Evolutionary conservation across 2,329 filamentous ascomycete genomes (phyloP).

Genomic region (Hymenotorrendiella dingleyae): DNA sequence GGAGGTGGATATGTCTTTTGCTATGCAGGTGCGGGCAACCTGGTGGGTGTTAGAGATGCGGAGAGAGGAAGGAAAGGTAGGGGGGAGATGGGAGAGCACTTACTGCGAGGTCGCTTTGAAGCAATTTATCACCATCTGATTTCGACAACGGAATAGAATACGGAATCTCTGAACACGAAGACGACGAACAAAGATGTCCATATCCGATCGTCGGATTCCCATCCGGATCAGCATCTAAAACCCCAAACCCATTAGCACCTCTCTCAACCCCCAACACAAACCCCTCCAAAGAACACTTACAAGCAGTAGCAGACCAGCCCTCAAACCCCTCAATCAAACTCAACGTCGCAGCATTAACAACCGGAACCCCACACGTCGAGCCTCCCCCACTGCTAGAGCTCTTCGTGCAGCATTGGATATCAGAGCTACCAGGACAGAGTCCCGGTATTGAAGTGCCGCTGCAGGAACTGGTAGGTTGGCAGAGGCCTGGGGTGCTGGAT

Average conservation of each 20-base stretch:
- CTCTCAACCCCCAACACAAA: neutral
- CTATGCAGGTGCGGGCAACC: constrained; percentile 36
- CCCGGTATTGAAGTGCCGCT: constrained; percentile 3
- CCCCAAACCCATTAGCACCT: neutral
- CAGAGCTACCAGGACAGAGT: constrained; percentile 14
- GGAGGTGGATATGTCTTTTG: constrained; percentile 29
- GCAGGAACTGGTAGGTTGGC: neutral
- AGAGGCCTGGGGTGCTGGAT: neutral
- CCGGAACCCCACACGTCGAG: neutral
- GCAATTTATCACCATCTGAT: constrained; percentile 35
- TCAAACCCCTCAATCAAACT: constrained; percentile 4
- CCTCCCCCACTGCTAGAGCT: neutral
- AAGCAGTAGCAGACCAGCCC: constrained; percentile 5
- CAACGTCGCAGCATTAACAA: constrained; percentile 2
- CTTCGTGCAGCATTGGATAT: constrained; percentile 18
- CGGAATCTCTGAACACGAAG: constrained; percentile 38
- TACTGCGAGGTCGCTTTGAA: constrained; percentile 37
- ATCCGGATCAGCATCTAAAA: constrained; percentile 34
- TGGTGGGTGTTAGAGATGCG: constrained; percentile 4
- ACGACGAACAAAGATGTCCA: constrained; percentile 41
- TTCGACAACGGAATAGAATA: constrained; percentile 41
- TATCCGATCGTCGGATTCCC: constrained; percentile 45
- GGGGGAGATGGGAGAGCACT: neutral
- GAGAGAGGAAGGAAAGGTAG: neutral
- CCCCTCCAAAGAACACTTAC: neutral